Conservation (phyloP, 768 basidiomycete genomes). For the Suillus bovinus region DNA sequence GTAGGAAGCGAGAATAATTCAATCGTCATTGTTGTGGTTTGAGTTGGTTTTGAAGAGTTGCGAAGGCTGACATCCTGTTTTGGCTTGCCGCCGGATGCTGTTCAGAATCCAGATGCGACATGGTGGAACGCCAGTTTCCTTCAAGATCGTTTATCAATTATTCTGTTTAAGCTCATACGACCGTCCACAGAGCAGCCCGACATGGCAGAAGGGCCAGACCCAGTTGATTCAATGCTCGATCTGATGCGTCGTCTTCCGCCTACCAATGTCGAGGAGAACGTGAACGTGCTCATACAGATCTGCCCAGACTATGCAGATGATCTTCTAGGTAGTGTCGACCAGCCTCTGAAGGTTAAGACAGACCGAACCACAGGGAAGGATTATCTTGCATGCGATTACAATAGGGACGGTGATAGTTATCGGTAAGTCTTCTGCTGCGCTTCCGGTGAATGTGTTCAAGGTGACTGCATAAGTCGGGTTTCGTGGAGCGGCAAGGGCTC, state of each 20-base stretch:
- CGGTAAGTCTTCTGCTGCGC: constrained; percentile 49
- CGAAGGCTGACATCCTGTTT: neutral
- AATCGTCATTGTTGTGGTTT: neutral
- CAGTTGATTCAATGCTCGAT: constrained; percentile 92
- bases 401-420: constrained; percentile 89
- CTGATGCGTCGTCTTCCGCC: constrained; percentile 96
- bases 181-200: constrained; percentile 8
- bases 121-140: neutral
- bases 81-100: neutral
- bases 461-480: neutral
- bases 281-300: constrained; percentile 75
- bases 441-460: neutral
- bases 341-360: constrained; percentile 79
- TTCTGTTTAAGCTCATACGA: neutral
- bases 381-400: constrained; percentile 93
- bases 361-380: constrained; percentile 84
- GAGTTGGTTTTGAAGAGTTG: too few relatives aligned
- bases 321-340: constrained; percentile 91
- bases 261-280: constrained; percentile 83
- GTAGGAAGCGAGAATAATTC: neutral
- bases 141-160: neutral
- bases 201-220: constrained; percentile 56
- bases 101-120: neutral
- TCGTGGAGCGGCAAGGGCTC: neutral
- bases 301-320: constrained; percentile 95